Percentiles rank a stretch among this genome's conserved stretches.
Conservation (phyloP, 495 filamentous ascomycete genomes). For the Podospora anserina region DNA sequence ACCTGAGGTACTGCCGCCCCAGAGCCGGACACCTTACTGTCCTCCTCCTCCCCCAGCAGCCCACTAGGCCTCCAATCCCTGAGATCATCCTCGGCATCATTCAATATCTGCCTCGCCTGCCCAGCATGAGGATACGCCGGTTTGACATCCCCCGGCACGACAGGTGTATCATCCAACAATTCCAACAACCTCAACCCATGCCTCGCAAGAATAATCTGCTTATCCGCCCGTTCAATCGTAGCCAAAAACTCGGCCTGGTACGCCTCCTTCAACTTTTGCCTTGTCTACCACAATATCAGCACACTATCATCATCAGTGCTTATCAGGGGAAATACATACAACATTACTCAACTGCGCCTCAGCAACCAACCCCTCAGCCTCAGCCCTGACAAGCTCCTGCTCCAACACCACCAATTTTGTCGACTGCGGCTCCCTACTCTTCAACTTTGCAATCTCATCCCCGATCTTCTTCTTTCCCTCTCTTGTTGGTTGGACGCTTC, state of each 20-base stretch:
- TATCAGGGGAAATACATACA: constrained; percentile 45
- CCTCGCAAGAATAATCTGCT: constrained; percentile 87
- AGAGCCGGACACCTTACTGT: not conserved
- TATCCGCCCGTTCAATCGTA: constrained; percentile 91
- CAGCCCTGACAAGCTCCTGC: constrained; percentile 91
- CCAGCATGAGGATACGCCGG: constrained; percentile 59
- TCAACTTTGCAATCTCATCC: constrained; percentile 87
- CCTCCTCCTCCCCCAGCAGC: constrained; percentile 6
- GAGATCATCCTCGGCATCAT: constrained; percentile 87
- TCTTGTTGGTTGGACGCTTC: constrained; percentile 83
- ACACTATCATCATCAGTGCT: not conserved
- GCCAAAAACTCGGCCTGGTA: constrained; percentile 83
- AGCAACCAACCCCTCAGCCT: constrained; percentile 92
- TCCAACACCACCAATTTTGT: constrained; percentile 75
- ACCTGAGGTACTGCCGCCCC: not conserved
- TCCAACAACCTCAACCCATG: constrained; percentile 83
- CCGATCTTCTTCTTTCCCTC: constrained; percentile 79
- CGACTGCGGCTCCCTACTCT: constrained; percentile 81
- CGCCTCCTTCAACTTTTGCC: constrained; percentile 90
- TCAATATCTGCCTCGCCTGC: constrained; percentile 77
- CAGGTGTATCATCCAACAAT: constrained; percentile 85
- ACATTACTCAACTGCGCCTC: constrained; percentile 96
- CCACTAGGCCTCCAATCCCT: constrained; percentile 60
- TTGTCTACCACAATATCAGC: constrained; percentile 56
- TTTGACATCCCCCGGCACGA: constrained; percentile 79